These are phyloP conservation scores for Sugiyamaella valdiviana DNA, from an alignment of 805 yeast species.

Conservation along the genomic window DNA sequence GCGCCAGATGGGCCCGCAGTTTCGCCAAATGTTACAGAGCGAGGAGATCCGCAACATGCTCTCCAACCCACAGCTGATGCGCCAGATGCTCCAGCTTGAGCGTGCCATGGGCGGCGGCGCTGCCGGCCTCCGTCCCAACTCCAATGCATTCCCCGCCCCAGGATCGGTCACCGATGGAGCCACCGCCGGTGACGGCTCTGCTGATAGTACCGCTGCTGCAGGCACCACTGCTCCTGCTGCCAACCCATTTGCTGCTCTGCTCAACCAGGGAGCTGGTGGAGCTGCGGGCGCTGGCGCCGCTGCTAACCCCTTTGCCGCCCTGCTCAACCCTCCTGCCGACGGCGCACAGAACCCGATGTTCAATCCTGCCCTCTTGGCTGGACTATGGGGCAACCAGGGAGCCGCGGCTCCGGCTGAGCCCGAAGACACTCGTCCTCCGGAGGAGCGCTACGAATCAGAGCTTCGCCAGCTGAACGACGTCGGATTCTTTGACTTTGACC, in stretches of 20 bases:
- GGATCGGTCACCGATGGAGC: conserved; percentile 17
- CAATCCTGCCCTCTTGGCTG: conserved; percentile 44
- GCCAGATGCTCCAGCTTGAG: conserved; percentile 75
- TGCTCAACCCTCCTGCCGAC: conserved; percentile 8
- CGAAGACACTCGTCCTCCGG: conserved; percentile 67
- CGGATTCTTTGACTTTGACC: conserved; percentile 87
- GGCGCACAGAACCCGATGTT: conserved; percentile 31
- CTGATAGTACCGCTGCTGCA: conserved; percentile 23
- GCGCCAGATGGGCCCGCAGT: conserved; percentile 79
- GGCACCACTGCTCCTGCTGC: conserved; percentile 23
- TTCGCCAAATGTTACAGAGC: conserved; percentile 75
- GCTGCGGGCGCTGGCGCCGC: conserved; percentile 21
- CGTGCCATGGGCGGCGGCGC: conserved; percentile 42
- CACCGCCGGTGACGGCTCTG: conserved; percentile 9
- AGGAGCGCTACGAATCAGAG: conserved; percentile 67
- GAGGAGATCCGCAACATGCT: conserved; percentile 75
- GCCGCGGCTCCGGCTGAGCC: conserved; percentile 37
- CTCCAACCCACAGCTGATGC: conserved; percentile 77
- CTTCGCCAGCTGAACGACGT: conserved; percentile 71
- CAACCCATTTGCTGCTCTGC: conserved; percentile 13
- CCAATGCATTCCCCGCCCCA: conserved; percentile 17
- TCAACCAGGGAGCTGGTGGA: conserved; percentile 7
- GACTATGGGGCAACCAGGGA: conserved; percentile 41
- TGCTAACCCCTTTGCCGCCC: conserved; percentile 14
- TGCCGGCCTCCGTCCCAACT: conserved; percentile 24